Base-by-base conservation (phyloP, 2,329 filamentous ascomycete genomes). In the Venturia nashicola region DNA sequence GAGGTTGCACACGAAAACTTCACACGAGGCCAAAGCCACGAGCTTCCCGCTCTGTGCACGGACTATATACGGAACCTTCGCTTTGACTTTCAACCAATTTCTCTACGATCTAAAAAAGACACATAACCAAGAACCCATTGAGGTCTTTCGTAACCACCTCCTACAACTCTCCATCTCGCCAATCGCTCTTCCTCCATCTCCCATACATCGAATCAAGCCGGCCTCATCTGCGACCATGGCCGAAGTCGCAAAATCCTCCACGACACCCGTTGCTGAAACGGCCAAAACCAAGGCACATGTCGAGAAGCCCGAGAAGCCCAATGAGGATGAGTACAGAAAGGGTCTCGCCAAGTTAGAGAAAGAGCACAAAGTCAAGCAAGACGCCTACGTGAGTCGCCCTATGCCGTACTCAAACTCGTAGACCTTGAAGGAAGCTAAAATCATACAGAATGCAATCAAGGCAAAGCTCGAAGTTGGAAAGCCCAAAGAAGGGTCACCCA, bases 381-480 rank as follows among this genome's bases (percentile, higher is more conserved):
- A 90, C 70, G 83, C 83, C 71, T 75, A 87, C 72, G 86, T 88
- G 79, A 68, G 83, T 76, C 20, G 3, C 27, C 36, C 27, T 23
- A 57, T n/a, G 34, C 20, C 36, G n/a, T 36, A 32, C 36, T 20
- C 16, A 34, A 51, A 36, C 48, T 36, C 62, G 67, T 69, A 43
- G 71, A 46, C 55, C 46, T 34, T 32, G 32, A 18, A 44, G 66
- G 32, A 18, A 44, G 66, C 65, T 67, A 66, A 68, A 66, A 55
- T 61, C 62, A 27, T 62, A 20, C 73, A 97, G 93, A 92, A 90
- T 73, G 86, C 87, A 68, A 81, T 94, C 78, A 93, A 91, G 78
- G 84, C 87, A 74, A 96, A 97, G 80, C 85, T 97, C 73, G 91
- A 97, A 65, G 80, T 86, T 68, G 90, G 89, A 66, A 83, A 87